A percentile compares a stretch with the other conserved stretches of the same genome.
These are phyloP conservation scores for Eustoma russellianum DNA, from an alignment of 257 asterid species.

Conservation along the genomic window DNA sequence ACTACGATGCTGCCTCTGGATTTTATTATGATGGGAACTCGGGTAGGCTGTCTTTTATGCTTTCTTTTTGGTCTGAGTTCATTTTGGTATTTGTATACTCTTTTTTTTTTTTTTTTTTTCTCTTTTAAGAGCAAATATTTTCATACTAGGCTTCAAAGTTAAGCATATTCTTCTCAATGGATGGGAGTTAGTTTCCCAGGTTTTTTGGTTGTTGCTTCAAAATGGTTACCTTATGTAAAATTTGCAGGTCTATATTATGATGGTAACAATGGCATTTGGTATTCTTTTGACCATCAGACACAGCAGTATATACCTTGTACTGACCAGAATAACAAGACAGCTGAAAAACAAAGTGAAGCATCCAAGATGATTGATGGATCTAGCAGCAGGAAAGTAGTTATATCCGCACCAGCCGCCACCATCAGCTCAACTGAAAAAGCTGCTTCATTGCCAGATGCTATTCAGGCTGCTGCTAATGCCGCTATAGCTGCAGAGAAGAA, in stretches of 20 bases:
- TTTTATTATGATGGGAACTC: slow-evolving; percentile 96
- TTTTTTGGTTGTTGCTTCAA: neutral
- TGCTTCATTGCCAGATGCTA: slow-evolving; percentile 83
- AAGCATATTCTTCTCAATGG: no score
- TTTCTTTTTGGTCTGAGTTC: neutral
- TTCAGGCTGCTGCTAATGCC: slow-evolving; percentile 98
- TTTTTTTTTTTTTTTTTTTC: no score
- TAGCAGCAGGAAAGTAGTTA: slow-evolving; percentile 54
- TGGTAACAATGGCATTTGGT: slow-evolving; percentile 91
- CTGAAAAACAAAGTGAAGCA: slow-evolving; percentile 50
- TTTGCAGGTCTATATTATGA: slow-evolving; percentile 80
- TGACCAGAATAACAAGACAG: slow-evolving; percentile 61
- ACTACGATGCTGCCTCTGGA: slow-evolving; percentile 94
- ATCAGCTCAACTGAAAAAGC: slow-evolving; percentile 57
- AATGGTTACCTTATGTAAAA: neutral
- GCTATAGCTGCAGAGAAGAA: slow-evolving; percentile 96
- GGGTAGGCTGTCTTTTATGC: slow-evolving; percentile 32
- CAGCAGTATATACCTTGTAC: slow-evolving; percentile 75
- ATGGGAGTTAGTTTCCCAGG: neutral
- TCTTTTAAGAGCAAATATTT: neutral
- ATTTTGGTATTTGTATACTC: neutral
- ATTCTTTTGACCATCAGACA: slow-evolving; percentile 69
- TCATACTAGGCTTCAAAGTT: neutral
- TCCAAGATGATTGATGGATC: slow-evolving; percentile 44
- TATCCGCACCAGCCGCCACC: slow-evolving; percentile 98